A percentile compares a stretch with the other conserved stretches of the same genome.
These are phyloP conservation scores for Annulohypoxylon bovei DNA, from an alignment of 495 filamentous ascomycete species.

Conservation along the genomic window DNA sequence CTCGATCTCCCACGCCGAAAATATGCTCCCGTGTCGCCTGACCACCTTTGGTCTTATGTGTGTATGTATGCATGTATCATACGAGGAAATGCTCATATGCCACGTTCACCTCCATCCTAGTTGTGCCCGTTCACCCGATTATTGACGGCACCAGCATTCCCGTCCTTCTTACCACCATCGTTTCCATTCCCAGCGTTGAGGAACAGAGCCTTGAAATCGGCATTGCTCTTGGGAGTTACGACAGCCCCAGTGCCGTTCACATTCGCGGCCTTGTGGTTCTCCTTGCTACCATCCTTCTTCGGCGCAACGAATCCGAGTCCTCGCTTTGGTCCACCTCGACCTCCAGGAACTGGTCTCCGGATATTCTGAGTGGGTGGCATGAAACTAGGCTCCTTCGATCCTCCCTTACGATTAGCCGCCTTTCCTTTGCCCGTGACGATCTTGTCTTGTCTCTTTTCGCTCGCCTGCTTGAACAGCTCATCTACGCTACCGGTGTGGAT, in stretches of 20 bases:
- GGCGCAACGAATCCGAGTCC: constrained; percentile 56
- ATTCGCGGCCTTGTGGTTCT: constrained; percentile 14
- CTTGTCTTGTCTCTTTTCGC: constrained; percentile 63
- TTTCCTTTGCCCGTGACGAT: constrained; percentile 56
- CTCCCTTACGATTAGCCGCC: constrained; percentile 51
- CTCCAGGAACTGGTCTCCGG: constrained; percentile 64
- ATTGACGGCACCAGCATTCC: neutral
- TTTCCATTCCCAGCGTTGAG: constrained; percentile 43
- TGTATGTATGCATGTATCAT: constrained; percentile 10
- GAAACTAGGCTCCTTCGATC: constrained; percentile 42
- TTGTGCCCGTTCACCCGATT: constrained; percentile 12
- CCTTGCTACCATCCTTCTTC: constrained; percentile 50
- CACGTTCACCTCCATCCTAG: neutral
- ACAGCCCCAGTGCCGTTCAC: constrained; percentile 36
- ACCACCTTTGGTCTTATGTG: constrained; percentile 6
- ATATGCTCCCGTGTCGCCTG: constrained; percentile 17
- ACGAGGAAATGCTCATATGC: constrained; percentile 1
- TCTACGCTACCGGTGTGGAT: constrained; percentile 73
- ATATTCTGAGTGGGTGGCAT: constrained; percentile 64
- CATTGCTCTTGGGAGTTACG: constrained; percentile 76
- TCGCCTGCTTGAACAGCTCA: constrained; percentile 72
- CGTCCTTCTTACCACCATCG: constrained; percentile 5
- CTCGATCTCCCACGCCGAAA: constrained; percentile 33
- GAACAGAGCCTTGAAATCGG: constrained; percentile 87
- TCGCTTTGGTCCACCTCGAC: constrained; percentile 67